Evolutionary conservation across 2,329 filamentous ascomycete genomes (phyloP).

Genomic region (Bipolaris victoriae): DNA sequence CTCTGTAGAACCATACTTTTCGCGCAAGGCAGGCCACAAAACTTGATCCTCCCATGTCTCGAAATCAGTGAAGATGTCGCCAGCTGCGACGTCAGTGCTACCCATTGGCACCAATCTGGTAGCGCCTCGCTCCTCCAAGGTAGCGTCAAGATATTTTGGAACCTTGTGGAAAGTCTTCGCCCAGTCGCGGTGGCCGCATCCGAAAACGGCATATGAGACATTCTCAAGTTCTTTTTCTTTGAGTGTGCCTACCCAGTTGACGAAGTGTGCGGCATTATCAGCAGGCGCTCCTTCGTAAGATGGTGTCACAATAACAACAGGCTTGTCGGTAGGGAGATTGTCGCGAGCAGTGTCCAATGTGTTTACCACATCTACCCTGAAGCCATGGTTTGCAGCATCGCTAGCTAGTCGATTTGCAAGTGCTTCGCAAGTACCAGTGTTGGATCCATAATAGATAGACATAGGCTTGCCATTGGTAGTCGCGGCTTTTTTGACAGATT

Average conservation of each 20-base stretch:
- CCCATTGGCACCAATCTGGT: conserved; percentile 42
- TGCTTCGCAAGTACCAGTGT: conserved; percentile 52
- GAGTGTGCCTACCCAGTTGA: conserved; percentile 47
- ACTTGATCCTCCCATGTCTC: conserved; percentile 50
- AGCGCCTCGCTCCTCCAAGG: conserved; percentile 41
- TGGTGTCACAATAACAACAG: conserved; percentile 49
- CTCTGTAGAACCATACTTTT: conserved; percentile 40
- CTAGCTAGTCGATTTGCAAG: conserved; percentile 49
- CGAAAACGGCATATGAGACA: conserved; percentile 51
- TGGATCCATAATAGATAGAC: conserved; percentile 49
- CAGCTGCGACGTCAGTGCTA: conserved; percentile 45
- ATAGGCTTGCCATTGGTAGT: conserved; percentile 38
- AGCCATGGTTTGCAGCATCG: conserved; percentile 47
- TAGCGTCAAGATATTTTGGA: conserved; percentile 46
- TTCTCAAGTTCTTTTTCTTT: conserved; percentile 39
- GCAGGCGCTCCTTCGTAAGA: conserved; percentile 53
- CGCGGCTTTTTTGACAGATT: conserved; percentile 20
- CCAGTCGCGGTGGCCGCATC: conserved; percentile 53
- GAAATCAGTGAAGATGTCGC: conserved; percentile 52
- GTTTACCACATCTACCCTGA: conserved; percentile 43
- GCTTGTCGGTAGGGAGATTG: conserved; percentile 44
- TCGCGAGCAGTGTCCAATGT: conserved; percentile 46
- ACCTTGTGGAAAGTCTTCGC: conserved; percentile 51
- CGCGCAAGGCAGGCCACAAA: conserved; percentile 46
- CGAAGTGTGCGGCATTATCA: conserved; percentile 53